These are phyloP conservation scores for Penicillium canariense DNA, from an alignment of 495 filamentous ascomycete species.

Conservation along the genomic window DNA sequence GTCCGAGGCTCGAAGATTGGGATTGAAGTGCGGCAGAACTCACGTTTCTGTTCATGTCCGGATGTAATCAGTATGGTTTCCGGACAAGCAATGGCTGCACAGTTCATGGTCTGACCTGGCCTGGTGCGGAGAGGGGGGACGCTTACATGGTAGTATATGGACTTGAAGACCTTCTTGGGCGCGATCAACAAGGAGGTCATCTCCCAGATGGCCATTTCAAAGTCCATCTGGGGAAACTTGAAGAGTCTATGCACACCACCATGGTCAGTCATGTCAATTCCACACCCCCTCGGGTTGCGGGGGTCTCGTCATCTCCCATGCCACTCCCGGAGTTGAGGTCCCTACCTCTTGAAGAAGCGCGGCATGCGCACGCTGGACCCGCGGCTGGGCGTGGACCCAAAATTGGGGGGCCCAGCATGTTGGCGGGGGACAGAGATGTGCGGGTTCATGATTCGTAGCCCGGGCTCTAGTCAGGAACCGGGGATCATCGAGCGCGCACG, in stretches of 20 bases:
- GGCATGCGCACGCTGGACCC: slow-evolving; percentile 55
- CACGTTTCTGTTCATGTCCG: slow-evolving; percentile 56
- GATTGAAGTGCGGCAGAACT: slow-evolving; percentile 12
- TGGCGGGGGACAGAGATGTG: slow-evolving; percentile 62
- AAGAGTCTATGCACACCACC: slow-evolving; percentile 43
- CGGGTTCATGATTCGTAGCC: slow-evolving; percentile 53
- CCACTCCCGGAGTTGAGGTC: neutral
- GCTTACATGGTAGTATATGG: slow-evolving; percentile 73
- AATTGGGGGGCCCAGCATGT: slow-evolving; percentile 52
- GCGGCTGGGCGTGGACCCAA: slow-evolving; percentile 51
- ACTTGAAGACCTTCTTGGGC: slow-evolving; percentile 74
- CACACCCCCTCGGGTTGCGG: neutral
- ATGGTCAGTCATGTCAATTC: neutral
- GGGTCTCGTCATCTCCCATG: neutral
- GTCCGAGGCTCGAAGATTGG: neutral
- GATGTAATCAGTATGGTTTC: slow-evolving; percentile 12
- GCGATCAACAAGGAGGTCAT: slow-evolving; percentile 72
- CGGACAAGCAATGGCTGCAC: neutral
- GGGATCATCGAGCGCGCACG: slow-evolving; percentile 12
- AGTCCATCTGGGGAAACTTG: slow-evolving; percentile 70
- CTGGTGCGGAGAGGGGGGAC: neutral
- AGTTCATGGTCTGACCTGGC: neutral
- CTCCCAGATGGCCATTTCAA: slow-evolving; percentile 77
- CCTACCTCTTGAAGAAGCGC: slow-evolving; percentile 54
- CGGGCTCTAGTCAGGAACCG: slow-evolving; percentile 19